Base-by-base conservation (phyloP, 169 alveolate species). In the Plasmodium falciparum region DNA sequence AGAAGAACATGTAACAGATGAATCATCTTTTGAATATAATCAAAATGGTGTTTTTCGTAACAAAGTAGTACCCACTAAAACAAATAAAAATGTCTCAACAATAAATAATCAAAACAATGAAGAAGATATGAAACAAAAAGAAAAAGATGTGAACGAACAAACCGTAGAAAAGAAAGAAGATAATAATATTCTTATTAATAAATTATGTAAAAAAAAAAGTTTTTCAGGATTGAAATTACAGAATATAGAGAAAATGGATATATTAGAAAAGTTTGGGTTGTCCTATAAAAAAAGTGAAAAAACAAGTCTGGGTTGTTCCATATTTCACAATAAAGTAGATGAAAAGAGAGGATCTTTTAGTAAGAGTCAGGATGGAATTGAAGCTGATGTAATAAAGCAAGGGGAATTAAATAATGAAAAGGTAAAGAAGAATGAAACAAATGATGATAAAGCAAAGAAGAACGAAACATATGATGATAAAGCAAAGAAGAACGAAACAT, bases 261-360 rank as follows among this genome's bases (percentile, higher is more conserved):
- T 52, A 15, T 26, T 26, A 24, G 90, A 52, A 71, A 43, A 49
- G 49, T 20, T 66, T 33, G 88, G 70, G 22, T 50, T 74, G 12
- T 56, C 43, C 6, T 29, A 17, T 20, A 76, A 69, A 58, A 61
- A 78, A 69, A 58, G 71, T 26, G 80, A 66, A 50, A 22, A 39
- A 59, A 3, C 29, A 11, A 33, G n/a, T 22, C 78, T 17, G 12
- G 62, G 39, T 20, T 13, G 17, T 20, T 29, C 74, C 1, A 66
- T 22, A n/a, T 66, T 33, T 66, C 15, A n/a, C 15, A 22, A 9
- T 17, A 62, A 43, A 29, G 73, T 29, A 43, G 49, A 24, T 1
- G 71, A 26, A 45, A 66, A 39, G 47, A 39, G 47, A 39, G 47
- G 11, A 39, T 39, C 47, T 5, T 39, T 39, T 39, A 39, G 9